Percentiles rank a stretch among this genome's conserved stretches.
These are phyloP conservation scores for Rhodotorula sp. DNA, from an alignment of 1,284 basidiomycete species.

Conservation along the genomic window DNA sequence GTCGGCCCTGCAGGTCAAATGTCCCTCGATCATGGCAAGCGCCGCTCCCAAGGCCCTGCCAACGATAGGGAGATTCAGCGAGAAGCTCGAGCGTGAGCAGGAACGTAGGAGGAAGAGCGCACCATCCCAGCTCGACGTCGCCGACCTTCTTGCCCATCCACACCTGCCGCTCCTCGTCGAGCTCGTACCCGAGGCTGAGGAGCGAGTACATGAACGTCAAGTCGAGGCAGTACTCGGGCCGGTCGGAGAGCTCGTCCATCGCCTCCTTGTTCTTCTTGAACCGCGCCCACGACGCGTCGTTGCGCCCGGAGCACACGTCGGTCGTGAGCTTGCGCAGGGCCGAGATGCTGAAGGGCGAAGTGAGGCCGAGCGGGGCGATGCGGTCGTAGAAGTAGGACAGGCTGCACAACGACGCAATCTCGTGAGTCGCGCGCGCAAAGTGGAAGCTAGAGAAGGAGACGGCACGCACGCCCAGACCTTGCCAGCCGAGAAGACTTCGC, in stretches of 20 bases:
- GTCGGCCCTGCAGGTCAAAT: slow-evolving; percentile 33
- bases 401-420: slow-evolving; percentile 53
- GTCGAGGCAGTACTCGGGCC: slow-evolving; percentile 94
- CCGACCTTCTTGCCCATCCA: slow-evolving; percentile 83
- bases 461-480: slow-evolving; percentile 48
- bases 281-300: slow-evolving; percentile 41
- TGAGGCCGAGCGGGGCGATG: slow-evolving; percentile 71
- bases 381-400: slow-evolving; percentile 98
- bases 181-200: slow-evolving; percentile 79
- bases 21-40: slow-evolving; percentile 36
- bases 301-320: slow-evolving; percentile 69
- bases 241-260: slow-evolving; percentile 72
- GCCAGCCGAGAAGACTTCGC: slow-evolving; percentile 72
- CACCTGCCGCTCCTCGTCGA: slow-evolving; percentile 66
- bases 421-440: slow-evolving; percentile 33
- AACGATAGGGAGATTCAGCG: neutral
- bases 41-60: slow-evolving; percentile 40
- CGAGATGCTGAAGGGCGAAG: slow-evolving; percentile 59
- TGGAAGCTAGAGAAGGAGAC: slow-evolving; percentile 47
- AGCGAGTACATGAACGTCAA: slow-evolving; percentile 92
- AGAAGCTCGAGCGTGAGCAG: too few species aligned
- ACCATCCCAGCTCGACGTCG: slow-evolving; percentile 93
- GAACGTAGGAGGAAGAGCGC: slow-evolving; percentile 1
- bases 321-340: slow-evolving; percentile 67
- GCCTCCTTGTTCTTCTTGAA: slow-evolving; percentile 56